Conservation (phyloP, 2,329 filamentous ascomycete species). For the Lachnellula occidentalis region DNA sequence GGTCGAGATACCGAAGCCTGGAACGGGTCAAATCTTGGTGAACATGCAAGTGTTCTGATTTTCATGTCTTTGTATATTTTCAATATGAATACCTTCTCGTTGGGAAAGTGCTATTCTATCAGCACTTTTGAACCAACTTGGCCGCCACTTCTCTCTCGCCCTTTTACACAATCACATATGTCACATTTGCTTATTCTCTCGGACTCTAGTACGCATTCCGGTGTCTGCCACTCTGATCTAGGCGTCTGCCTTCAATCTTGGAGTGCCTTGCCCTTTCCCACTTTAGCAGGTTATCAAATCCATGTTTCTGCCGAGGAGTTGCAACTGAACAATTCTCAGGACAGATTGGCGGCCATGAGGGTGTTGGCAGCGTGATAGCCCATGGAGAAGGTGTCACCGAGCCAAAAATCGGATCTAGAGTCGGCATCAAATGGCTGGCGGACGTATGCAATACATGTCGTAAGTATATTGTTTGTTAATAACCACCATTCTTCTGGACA, state of each 20-base stretch:
- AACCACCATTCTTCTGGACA: not conserved
- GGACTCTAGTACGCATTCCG: constrained; percentile 28
- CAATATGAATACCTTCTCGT: no score
- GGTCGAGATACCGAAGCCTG: no score
- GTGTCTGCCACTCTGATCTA: constrained; percentile 5
- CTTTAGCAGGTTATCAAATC: constrained; percentile 13
- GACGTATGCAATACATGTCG: constrained; percentile 36
- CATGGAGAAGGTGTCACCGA: constrained; percentile 43
- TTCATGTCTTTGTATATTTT: no score
- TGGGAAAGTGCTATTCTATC: no score
- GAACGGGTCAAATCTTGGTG: no score
- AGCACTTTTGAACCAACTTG: no score
- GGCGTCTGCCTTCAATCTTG: not conserved
- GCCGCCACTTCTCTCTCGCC: no score
- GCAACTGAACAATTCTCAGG: not conserved
- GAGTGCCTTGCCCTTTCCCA: constrained; percentile 8
- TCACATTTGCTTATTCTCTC: no score
- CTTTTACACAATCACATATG: no score
- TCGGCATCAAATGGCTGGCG: constrained; percentile 57
- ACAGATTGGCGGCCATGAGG: constrained; percentile 2
- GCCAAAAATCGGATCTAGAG: constrained; percentile 52
- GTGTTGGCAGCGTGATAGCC: not conserved
- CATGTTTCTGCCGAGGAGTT: not conserved
- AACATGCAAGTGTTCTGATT: no score
- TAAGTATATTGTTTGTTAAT: not conserved